Evolutionary conservation across 2,329 filamentous ascomycete genomes (phyloP).

Genomic region (Chaetomiaceae sp.): DNA sequence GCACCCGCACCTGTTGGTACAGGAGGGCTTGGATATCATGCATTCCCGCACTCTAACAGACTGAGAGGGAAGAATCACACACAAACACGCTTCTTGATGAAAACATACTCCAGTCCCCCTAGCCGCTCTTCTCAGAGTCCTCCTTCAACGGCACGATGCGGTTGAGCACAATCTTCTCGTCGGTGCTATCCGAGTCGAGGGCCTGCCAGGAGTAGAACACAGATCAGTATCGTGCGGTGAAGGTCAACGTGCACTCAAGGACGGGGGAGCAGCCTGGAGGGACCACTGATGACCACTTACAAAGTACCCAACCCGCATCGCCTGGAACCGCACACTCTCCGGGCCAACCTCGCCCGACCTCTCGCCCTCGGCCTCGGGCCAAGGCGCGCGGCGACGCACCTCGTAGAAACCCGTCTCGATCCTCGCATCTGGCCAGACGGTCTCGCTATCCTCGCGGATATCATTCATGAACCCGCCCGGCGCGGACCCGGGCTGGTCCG

Average conservation of each 20-base stretch:
- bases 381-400: conserved; percentile 65
- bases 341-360: conserved; percentile 56
- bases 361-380: conserved; percentile 73
- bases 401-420: conserved; percentile 79
- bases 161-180: conserved; percentile 76
- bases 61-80: too few relatives aligned
- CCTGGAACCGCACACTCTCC: conserved; percentile 83
- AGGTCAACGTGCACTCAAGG: background rate
- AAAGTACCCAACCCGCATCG: conserved; percentile 50
- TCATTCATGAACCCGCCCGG: conserved; percentile 77
- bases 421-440: conserved; percentile 68
- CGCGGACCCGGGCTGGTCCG: conserved; percentile 70
- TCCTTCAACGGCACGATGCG: conserved; percentile 88
- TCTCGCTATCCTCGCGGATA: conserved; percentile 76
- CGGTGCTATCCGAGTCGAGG: conserved; percentile 71
- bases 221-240: background rate
- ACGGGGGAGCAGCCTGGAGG: too few relatives aligned
- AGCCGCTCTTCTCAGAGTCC: conserved; percentile 58
- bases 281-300: conserved; percentile 61
- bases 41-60: too few relatives aligned
- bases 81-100: background rate
- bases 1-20: too few relatives aligned
- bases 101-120: background rate
- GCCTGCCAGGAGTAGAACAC: conserved; percentile 60
- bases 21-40: too few relatives aligned